Percentiles rank a stretch among this genome's conserved stretches.
phyloP scores from a whole-genome alignment of 441 rosid species.

The Gossypium armourianum region DNA sequence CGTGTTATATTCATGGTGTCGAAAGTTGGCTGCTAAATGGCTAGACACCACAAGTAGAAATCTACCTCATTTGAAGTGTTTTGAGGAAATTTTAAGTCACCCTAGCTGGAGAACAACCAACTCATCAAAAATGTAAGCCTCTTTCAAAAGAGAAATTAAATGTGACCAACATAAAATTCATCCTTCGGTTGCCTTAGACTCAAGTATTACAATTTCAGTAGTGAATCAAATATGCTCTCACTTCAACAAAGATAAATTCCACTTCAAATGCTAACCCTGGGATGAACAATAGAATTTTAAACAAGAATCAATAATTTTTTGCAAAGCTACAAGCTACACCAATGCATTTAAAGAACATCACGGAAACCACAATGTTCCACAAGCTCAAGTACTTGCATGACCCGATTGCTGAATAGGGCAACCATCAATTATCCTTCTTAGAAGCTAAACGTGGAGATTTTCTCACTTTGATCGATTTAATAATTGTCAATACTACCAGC shows the following conservation, averaged over 20 bases:
- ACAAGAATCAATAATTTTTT: background rate
- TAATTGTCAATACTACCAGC: background rate
- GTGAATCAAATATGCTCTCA: background rate
- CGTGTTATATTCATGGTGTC: no score
- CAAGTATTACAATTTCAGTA: background rate
- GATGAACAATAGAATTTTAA: background rate
- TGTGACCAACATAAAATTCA: background rate
- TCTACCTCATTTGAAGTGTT: background rate
- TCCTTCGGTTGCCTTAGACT: background rate
- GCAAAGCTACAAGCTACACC: background rate
- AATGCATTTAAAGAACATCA: background rate
- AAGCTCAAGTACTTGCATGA: no score
- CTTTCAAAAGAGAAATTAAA: background rate
- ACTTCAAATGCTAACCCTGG: background rate
- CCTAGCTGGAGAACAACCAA: background rate
- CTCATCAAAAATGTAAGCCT: background rate
- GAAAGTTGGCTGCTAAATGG: no score
- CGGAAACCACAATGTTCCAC: background rate
- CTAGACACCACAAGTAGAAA: background rate
- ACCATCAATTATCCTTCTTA: background rate
- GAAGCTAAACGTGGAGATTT: background rate
- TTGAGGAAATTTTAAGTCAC: background rate
- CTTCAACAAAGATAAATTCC: background rate
- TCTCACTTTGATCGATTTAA: background rate
- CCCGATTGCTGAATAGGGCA: background rate